These are phyloP conservation scores for Cryptococcus amylolentus DNA, from an alignment of 1,284 basidiomycete genomes.

Conservation along the genomic window DNA sequence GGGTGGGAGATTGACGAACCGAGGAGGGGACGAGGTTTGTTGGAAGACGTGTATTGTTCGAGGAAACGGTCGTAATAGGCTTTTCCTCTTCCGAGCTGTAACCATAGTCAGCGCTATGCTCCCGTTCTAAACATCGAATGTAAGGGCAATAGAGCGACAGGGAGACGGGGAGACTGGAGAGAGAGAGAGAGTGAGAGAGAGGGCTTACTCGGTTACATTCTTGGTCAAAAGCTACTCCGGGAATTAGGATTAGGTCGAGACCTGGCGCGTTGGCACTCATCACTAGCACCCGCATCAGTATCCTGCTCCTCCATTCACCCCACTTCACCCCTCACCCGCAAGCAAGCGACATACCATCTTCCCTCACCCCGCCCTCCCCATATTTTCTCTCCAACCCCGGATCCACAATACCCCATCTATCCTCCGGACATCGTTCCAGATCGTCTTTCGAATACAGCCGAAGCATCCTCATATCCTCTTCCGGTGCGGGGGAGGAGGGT, in stretches of 20 bases:
- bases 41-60: conserved; percentile 23
- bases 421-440: conserved; percentile 33
- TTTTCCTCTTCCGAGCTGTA: conserved; percentile 48
- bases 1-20: conserved; percentile 18
- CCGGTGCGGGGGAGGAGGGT: conserved; percentile 5
- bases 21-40: conserved; percentile 30
- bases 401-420: conserved; percentile 50
- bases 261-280: conserved; percentile 20
- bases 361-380: conserved; percentile 13
- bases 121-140: neutral
- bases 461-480: conserved; percentile 44
- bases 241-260: conserved; percentile 45
- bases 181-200: neutral
- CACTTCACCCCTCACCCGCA: neutral
- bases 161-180: neutral
- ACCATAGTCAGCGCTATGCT: neutral
- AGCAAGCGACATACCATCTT: conserved; percentile 34
- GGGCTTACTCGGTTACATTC: conserved; percentile 41
- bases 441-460: conserved; percentile 41
- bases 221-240: conserved; percentile 47
- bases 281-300: conserved; percentile 12
- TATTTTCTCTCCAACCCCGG: conserved; percentile 34
- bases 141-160: neutral
- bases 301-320: too few species aligned
- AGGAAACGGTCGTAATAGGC: conserved; percentile 48